Evolutionary conservation across 257 asterid genomes (phyloP).

Genomic region (Salvia rosmarinus): DNA sequence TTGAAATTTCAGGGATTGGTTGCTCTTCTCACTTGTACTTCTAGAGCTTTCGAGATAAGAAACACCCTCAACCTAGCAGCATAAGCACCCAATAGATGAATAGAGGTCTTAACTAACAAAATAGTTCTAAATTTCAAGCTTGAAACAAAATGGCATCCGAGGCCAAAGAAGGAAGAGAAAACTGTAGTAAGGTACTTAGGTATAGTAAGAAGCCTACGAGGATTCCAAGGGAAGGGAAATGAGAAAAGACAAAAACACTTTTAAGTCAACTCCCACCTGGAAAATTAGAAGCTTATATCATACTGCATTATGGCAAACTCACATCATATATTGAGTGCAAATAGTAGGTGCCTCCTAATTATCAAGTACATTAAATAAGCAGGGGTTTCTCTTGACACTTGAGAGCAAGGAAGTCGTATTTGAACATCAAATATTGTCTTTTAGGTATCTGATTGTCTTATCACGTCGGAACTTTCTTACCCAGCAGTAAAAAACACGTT

Average conservation of each 20-base stretch:
- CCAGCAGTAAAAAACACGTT: background rate
- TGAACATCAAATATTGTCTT: background rate
- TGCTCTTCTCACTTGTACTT: constrained; percentile 42
- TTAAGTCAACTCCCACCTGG: background rate
- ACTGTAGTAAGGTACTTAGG: background rate
- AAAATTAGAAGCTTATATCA: constrained; percentile 9
- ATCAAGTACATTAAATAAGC: background rate
- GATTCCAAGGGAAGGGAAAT: background rate
- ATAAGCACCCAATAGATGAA: constrained; percentile 30
- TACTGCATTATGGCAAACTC: background rate
- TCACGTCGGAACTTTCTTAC: background rate
- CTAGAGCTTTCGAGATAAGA: constrained; percentile 52
- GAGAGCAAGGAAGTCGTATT: background rate
- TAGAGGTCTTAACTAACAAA: background rate
- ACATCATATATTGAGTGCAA: constrained; percentile 1
- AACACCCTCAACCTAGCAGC: constrained; percentile 64
- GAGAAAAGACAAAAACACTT: background rate
- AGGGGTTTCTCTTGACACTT: background rate
- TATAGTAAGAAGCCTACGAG: background rate
- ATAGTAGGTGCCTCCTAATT: background rate
- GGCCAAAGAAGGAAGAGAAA: background rate
- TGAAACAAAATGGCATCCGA: constrained; percentile 1
- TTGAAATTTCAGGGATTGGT: constrained; percentile 32
- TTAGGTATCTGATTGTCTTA: background rate
- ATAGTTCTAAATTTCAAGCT: background rate